Evolutionary conservation across 2,329 filamentous ascomycete species (phyloP).

Genomic region (Didymellaceae sp.): DNA sequence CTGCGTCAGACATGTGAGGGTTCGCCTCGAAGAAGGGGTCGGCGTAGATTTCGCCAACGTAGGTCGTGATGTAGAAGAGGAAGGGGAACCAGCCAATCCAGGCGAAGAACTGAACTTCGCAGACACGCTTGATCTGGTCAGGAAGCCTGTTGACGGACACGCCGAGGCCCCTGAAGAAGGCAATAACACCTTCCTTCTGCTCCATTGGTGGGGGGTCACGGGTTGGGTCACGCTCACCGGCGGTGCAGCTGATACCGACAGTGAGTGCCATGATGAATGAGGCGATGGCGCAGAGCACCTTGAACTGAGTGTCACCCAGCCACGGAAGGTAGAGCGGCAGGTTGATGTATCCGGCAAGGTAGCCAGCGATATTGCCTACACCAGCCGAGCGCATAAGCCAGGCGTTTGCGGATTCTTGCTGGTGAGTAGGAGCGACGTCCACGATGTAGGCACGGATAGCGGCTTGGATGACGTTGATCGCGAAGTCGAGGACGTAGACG

Average conservation of each 20-base stretch:
- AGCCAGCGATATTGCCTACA: constrained; percentile 89
- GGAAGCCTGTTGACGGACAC: constrained; percentile 79
- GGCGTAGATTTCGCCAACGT: constrained; percentile 90
- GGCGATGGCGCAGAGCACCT: constrained; percentile 87
- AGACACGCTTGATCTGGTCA: constrained; percentile 81
- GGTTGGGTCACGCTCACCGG: constrained; percentile 79
- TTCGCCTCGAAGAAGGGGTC: constrained; percentile 80
- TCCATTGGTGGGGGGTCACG: constrained; percentile 67
- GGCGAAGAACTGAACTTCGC: constrained; percentile 68
- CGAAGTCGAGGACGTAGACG: constrained; percentile 90
- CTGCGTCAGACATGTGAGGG: constrained; percentile 75
- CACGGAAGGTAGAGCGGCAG: constrained; percentile 77
- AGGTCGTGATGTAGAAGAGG: constrained; percentile 93
- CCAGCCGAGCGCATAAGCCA: constrained; percentile 90
- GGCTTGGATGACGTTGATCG: constrained; percentile 95
- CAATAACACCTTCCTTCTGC: constrained; percentile 68
- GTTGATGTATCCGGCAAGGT: constrained; percentile 83
- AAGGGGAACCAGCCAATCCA: constrained; percentile 98
- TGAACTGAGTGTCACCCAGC: constrained; percentile 88
- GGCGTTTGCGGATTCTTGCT: constrained; percentile 91
- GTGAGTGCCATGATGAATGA: constrained; percentile 74
- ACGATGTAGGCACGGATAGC: constrained; percentile 91
- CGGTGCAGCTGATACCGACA: constrained; percentile 70
- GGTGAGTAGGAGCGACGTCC: constrained; percentile 88
- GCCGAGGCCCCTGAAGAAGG: constrained; percentile 82